Conservation (phyloP, 108 stramenopile genomes). For the Aurantiochytrium sp. region DNA sequence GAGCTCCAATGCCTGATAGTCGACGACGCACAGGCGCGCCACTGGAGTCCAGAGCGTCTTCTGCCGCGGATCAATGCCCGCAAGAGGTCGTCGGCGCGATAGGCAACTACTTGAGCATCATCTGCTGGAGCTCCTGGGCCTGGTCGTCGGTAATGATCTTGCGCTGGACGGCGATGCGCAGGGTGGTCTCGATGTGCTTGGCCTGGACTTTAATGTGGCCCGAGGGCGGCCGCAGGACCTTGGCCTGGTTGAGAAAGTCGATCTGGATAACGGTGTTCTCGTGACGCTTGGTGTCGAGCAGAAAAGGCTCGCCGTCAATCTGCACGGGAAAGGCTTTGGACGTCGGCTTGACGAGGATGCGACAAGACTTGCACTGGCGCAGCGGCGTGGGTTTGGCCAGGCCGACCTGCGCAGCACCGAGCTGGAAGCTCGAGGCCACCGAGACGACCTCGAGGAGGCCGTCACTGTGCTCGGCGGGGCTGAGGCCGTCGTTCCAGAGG, state of each 20-base stretch:
- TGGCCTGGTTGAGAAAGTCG: slow-evolving; percentile 7
- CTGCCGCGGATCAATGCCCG: too few species aligned
- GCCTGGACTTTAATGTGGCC: not conserved
- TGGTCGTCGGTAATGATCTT: not conserved
- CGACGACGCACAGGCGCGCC: too few species aligned
- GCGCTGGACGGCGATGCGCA: not conserved
- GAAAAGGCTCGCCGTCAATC: slow-evolving; percentile 79
- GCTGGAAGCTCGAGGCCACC: slow-evolving; percentile 71
- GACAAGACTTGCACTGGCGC: slow-evolving; percentile 70
- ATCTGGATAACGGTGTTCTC: not conserved
- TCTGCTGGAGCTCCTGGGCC: not conserved
- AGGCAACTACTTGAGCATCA: not conserved
- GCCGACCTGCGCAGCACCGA: slow-evolving; percentile 81
- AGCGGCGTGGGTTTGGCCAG: slow-evolving; percentile 67
- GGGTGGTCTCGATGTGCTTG: not conserved
- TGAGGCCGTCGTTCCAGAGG: slow-evolving; percentile 67
- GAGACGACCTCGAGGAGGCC: slow-evolving; percentile 77
- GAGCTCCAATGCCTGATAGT: too few species aligned
- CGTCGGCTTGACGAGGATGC: slow-evolving; percentile 49
- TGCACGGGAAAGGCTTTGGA: slow-evolving; percentile 72
- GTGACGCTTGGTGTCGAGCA: not conserved
- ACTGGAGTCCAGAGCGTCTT: too few species aligned
- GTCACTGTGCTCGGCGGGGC: slow-evolving; percentile 64
- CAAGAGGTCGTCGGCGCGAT: too few species aligned
- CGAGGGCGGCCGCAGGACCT: not conserved